Conservation (phyloP, 208 protist genomes). For the Borovskyia barvae region DNA sequence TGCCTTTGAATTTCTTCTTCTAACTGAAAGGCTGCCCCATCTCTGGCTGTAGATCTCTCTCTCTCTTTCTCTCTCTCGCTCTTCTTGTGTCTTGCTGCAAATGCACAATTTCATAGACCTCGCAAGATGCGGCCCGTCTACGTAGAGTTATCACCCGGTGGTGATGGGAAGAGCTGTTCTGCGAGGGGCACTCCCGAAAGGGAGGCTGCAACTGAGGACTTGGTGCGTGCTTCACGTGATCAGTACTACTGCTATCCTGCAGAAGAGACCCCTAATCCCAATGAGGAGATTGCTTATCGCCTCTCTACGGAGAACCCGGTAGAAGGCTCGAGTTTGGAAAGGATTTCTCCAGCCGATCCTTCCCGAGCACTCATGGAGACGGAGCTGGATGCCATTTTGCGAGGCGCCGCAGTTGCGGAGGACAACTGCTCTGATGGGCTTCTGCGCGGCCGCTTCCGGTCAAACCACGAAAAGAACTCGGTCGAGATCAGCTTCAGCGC, state of each 20-base stretch:
- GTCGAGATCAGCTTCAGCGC: too few relatives aligned
- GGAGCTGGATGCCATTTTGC: constrained; percentile 18
- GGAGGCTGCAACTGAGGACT: background rate
- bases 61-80: background rate
- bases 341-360: too few relatives aligned
- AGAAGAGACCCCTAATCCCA: too few relatives aligned
- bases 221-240: constrained; percentile 1
- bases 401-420: background rate
- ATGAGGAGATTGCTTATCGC: too few relatives aligned
- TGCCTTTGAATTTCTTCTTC: too few relatives aligned
- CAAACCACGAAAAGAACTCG: too few relatives aligned
- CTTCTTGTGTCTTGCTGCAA: constrained; percentile 5
- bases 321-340: too few relatives aligned
- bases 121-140: constrained; percentile 11
- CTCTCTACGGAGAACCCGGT: too few relatives aligned
- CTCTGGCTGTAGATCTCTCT: too few relatives aligned
- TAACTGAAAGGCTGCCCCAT: too few relatives aligned
- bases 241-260: constrained; percentile 20
- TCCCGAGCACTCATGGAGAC: constrained; percentile 6
- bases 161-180: background rate
- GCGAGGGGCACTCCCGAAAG: background rate
- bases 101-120: background rate
- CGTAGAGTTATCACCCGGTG: constrained; percentile 23
- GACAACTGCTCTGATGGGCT: too few relatives aligned
- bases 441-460: too few relatives aligned